Conservation (phyloP, 2,329 filamentous ascomycete species). For the Colletotrichum caudatum region DNA sequence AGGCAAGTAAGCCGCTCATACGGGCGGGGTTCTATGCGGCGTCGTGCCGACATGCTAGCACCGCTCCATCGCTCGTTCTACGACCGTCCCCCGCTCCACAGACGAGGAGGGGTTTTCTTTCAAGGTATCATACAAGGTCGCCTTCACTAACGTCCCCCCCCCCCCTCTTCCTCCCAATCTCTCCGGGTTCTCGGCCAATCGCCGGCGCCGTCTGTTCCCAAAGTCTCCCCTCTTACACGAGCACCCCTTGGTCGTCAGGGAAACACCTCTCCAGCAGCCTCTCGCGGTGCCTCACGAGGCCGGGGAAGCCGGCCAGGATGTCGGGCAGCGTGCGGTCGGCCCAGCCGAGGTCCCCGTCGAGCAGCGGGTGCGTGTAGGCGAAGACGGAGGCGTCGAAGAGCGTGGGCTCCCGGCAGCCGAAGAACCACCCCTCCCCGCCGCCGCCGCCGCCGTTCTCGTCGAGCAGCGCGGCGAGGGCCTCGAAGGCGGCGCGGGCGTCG, state of each 20-base stretch:
- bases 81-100: not conserved
- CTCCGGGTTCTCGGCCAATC: not conserved
- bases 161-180: not conserved
- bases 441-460: constrained; percentile 45
- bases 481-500: constrained; percentile 60
- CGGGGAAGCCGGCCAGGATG: constrained; percentile 67
- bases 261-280: constrained; percentile 48
- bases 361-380: constrained; percentile 85
- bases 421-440: constrained; percentile 60
- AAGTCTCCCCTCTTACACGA: constrained; percentile 1
- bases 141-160: not conserved
- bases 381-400: constrained; percentile 92
- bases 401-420: constrained; percentile 66
- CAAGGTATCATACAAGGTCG: not conserved
- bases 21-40: not conserved
- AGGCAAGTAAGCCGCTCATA: not conserved
- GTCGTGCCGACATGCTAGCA: not conserved
- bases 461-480: constrained; percentile 59
- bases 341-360: constrained; percentile 75
- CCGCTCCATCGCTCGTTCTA: constrained; percentile 6
- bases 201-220: not conserved
- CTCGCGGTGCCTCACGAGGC: constrained; percentile 66
- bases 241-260: constrained; percentile 20
- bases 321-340: constrained; percentile 69
- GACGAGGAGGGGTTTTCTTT: not conserved